Evolutionary conservation across 352 stramenopile species (phyloP).

Genomic region (Phytopythium aichiense): DNA sequence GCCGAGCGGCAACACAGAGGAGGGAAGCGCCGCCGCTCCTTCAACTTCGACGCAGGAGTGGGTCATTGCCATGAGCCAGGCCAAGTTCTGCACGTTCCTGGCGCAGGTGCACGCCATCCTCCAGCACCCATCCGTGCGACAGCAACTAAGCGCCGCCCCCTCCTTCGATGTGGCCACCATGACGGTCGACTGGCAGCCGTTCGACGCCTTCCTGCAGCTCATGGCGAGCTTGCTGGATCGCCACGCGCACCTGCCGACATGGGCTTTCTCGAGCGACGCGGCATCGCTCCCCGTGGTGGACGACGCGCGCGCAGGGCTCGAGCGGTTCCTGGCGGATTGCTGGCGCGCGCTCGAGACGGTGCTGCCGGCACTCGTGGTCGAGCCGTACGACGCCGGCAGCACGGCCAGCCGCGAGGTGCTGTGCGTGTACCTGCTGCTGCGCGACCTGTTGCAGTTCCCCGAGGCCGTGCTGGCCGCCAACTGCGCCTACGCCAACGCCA

Average conservation of each 20-base stretch:
- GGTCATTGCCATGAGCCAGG: conserved; percentile 59
- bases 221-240: conserved; percentile 31
- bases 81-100: conserved; percentile 51
- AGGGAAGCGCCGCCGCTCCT: conserved; percentile 10
- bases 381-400: conserved; percentile 28
- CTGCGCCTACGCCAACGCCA: conserved; percentile 49
- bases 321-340: conserved; percentile 40
- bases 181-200: conserved; percentile 41
- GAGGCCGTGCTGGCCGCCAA: conserved; percentile 45
- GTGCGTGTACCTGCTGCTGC: conserved; percentile 44
- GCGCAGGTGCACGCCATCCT: conserved; percentile 36
- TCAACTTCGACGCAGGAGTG: conserved; percentile 26
- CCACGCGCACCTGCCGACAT: conserved; percentile 31
- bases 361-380: conserved; percentile 36
- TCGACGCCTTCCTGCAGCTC: conserved; percentile 37
- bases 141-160: conserved; percentile 16
- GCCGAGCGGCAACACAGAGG: conserved; percentile 14
- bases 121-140: conserved; percentile 22
- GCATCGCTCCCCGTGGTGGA: conserved; percentile 29
- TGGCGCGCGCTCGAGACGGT: conserved; percentile 46
- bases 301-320: conserved; percentile 26
- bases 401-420: conserved; percentile 28
- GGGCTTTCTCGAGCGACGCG: conserved; percentile 38
- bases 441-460: conserved; percentile 47
- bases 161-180: conserved; percentile 6